These are phyloP conservation scores for Hypocreales sp. DNA, from an alignment of 2,329 filamentous ascomycete genomes.

Conservation along the genomic window DNA sequence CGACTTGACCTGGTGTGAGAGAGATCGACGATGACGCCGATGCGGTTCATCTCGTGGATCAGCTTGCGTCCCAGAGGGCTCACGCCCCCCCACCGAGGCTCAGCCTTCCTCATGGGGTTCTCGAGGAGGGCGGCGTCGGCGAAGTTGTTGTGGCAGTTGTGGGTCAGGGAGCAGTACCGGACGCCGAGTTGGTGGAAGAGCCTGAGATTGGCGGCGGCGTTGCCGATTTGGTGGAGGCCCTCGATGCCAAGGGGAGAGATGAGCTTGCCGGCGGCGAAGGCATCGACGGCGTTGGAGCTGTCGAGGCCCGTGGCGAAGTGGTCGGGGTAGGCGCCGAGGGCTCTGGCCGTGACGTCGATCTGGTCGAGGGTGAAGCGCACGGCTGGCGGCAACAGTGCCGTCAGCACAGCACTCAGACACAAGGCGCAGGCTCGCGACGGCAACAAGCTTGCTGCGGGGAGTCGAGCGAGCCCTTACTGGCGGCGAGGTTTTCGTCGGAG, in stretches of 20 bases:
- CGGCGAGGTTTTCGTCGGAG: conserved; percentile 54
- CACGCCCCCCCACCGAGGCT: conserved; percentile 55
- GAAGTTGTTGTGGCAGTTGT: conserved; percentile 85
- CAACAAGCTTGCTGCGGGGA: too few relatives aligned
- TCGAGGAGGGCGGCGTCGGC: conserved; percentile 67
- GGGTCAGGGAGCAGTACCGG: conserved; percentile 76
- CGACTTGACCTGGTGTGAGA: conserved; percentile 42
- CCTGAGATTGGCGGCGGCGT: conserved; percentile 61
- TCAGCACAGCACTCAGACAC: neutral
- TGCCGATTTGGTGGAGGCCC: conserved; percentile 87
- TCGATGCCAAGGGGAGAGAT: conserved; percentile 72
- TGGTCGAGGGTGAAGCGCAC: conserved; percentile 57
- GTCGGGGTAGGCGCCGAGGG: conserved; percentile 47
- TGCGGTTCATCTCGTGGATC: conserved; percentile 79
- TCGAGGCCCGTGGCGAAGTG: conserved; percentile 52
- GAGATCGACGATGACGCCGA: conserved; percentile 89
- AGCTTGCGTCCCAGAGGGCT: conserved; percentile 53
- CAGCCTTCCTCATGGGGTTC: conserved; percentile 29
- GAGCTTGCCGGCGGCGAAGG: conserved; percentile 46
- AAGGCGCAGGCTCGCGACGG: too few relatives aligned
- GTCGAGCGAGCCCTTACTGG: conserved; percentile 30
- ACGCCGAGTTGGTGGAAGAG: conserved; percentile 65
- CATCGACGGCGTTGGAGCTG: conserved; percentile 42
- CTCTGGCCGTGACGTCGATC: conserved; percentile 55
- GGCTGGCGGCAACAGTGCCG: conserved; percentile 16